Percentiles rank a stretch among this genome's conserved stretches.
Evolutionary conservation across 2,329 filamentous ascomycete genomes (phyloP).

Genomic region (Fusarium abutilonis): DNA sequence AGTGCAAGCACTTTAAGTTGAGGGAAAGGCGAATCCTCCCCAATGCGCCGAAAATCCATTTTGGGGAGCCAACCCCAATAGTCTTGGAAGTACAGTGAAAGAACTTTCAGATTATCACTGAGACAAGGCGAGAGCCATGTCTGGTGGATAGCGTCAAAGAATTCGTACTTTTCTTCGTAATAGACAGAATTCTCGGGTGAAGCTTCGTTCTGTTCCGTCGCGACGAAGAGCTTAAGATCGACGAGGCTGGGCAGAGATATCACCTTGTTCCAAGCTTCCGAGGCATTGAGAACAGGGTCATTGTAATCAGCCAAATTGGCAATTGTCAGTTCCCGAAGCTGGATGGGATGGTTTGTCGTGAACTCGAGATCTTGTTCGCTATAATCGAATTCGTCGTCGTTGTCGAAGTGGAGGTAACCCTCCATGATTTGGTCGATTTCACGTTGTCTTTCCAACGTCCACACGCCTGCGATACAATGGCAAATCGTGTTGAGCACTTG

Average conservation of each 20-base stretch:
- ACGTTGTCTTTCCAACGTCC: slow-evolving; percentile 17
- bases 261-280: slow-evolving; percentile 15
- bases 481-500: slow-evolving; percentile 29
- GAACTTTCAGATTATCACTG: slow-evolving; percentile 45
- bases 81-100: slow-evolving; percentile 51
- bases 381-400: rapidly evolving
- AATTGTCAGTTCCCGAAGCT: slow-evolving; percentile 19
- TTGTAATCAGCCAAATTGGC: slow-evolving; percentile 29
- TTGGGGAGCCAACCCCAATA: slow-evolving; percentile 54
- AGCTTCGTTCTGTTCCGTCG: neutral
- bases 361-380: neutral
- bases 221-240: slow-evolving; percentile 14
- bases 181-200: neutral
- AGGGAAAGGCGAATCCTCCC: slow-evolving; percentile 45
- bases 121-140: slow-evolving; percentile 31
- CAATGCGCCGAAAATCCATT: slow-evolving; percentile 47
- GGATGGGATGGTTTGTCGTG: neutral
- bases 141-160: neutral
- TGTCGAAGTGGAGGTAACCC: rapidly evolving
- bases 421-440: slow-evolving; percentile 4
- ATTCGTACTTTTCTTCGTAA: slow-evolving; percentile 16
- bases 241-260: neutral
- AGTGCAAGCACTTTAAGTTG: slow-evolving; percentile 53
- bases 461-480: slow-evolving; percentile 27
- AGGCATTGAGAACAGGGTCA: neutral